A percentile compares a stretch with the other conserved stretches of the same genome.
Conservation (phyloP, 1,284 basidiomycete species). For the Apiotrichum veenhuisii region DNA sequence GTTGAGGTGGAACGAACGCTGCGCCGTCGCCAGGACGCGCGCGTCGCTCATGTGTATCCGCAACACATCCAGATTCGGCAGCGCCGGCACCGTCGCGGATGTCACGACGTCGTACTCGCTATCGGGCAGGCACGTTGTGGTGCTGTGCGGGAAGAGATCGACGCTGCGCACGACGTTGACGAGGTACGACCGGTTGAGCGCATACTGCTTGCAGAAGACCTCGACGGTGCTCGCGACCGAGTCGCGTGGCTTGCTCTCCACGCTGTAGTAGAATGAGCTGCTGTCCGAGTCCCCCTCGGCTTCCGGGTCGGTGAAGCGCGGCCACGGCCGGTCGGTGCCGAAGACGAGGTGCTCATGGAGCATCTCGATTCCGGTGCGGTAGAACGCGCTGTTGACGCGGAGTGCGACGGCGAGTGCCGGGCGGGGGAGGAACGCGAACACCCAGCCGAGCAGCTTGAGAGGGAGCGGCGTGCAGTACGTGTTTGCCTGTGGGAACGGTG, state of each 20-base stretch:
- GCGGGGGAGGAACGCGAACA: background rate
- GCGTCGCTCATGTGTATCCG: background rate
- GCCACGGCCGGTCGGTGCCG: too few species aligned
- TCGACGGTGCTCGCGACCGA: background rate
- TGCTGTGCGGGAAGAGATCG: slow-evolving; percentile 6
- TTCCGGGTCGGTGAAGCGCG: too few species aligned
- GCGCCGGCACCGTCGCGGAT: background rate
- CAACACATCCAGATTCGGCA: slow-evolving; percentile 4
- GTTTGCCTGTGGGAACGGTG: too few species aligned
- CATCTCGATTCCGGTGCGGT: background rate
- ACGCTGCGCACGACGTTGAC: background rate
- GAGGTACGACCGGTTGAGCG: background rate
- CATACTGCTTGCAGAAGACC: background rate
- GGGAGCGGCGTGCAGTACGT: background rate
- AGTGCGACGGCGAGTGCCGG: background rate
- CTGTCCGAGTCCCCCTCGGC: too few species aligned
- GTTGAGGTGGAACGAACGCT: slow-evolving; percentile 1
- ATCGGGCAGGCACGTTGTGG: background rate
- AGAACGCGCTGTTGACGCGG: slow-evolving; percentile 1
- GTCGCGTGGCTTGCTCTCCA: too few species aligned
- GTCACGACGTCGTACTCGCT: background rate
- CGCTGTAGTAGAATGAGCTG: too few species aligned
- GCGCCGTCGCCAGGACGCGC: background rate
- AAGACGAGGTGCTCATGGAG: background rate
- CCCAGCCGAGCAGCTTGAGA: background rate